phyloP scores from a whole-genome alignment of 1,284 basidiomycete species.

The Retiboletus flavoniger region DNA sequence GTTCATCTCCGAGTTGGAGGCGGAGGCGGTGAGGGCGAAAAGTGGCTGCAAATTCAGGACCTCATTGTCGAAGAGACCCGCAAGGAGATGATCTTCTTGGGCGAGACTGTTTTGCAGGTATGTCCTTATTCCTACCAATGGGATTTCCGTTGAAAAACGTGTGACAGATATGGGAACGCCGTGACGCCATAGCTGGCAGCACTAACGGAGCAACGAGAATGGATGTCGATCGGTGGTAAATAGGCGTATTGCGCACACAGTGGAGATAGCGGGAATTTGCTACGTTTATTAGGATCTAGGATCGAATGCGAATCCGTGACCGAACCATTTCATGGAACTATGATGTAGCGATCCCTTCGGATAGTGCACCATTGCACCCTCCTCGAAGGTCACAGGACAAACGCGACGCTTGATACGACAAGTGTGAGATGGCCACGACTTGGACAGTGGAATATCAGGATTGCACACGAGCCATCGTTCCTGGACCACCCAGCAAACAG shows the following conservation, averaged over 20 bases:
- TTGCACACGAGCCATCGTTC: background rate
- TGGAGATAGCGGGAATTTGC: conserved; percentile 34
- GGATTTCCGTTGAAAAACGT: conserved; percentile 14
- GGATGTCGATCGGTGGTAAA: conserved; percentile 34
- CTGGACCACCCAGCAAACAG: background rate
- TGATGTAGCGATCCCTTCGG: conserved; percentile 13
- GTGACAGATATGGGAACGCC: conserved; percentile 69
- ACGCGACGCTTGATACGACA: background rate
- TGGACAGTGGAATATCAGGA: background rate
- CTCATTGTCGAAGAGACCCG: conserved; percentile 93
- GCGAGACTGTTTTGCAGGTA: conserved; percentile 91
- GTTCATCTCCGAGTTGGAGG: conserved; percentile 79
- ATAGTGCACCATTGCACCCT: conserved; percentile 19
- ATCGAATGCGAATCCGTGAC: conserved; percentile 16
- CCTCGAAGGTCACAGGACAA: conserved; percentile 16
- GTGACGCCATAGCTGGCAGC: conserved; percentile 28
- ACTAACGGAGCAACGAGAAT: conserved; percentile 25
- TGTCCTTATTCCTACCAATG: conserved; percentile 4
- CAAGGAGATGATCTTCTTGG: conserved; percentile 97
- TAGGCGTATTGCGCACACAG: conserved; percentile 3
- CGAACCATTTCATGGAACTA: conserved; percentile 2
- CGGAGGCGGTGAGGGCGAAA: conserved; percentile 81
- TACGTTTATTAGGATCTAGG: conserved; percentile 26
- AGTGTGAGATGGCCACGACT: background rate
- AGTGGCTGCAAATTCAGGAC: conserved; percentile 98